A percentile compares a stretch with the other conserved stretches of the same genome.
Evolutionary conservation across 495 filamentous ascomycete genomes (phyloP).

Genomic region (Mycothermus thermophilus): DNA sequence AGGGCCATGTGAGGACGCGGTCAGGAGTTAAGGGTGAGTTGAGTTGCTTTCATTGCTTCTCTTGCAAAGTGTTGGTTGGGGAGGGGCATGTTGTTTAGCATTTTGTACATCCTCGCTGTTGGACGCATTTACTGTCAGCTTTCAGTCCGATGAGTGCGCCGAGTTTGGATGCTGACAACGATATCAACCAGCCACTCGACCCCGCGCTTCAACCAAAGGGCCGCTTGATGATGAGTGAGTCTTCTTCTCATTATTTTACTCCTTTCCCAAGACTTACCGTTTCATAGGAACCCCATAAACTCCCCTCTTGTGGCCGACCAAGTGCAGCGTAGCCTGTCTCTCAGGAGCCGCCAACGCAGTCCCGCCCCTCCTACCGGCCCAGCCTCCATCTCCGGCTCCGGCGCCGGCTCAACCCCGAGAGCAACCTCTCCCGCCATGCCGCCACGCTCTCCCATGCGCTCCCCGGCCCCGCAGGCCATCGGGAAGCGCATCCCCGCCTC

Average conservation of each 20-base stretch:
- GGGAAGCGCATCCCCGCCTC: conserved; percentile 2
- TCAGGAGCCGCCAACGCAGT: no score
- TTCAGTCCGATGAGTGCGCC: no score
- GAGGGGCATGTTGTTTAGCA: not conserved
- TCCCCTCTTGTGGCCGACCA: conserved; percentile 15
- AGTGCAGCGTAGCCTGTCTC: no score
- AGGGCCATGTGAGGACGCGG: conserved; percentile 25
- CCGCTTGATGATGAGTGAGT: conserved; percentile 43
- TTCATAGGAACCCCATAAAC: no score
- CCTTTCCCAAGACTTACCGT: no score
- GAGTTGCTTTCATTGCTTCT: no score
- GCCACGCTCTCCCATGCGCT: conserved; percentile 14
- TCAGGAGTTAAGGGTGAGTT: conserved; percentile 29
- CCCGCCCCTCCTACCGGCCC: no score
- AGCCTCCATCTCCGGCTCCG: conserved; percentile 1
- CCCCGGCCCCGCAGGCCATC: conserved; percentile 11
- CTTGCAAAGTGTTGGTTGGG: no score
- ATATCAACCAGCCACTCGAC: conserved; percentile 30
- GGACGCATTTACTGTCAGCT: no score
- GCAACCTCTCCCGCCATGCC: conserved; percentile 11
- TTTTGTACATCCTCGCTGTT: not conserved
- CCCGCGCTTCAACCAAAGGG: conserved; percentile 41
- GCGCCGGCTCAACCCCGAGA: conserved; percentile 4
- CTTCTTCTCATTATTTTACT: no score
- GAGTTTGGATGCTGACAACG: no score